Evolutionary conservation across 1,284 basidiomycete genomes (phyloP).

Genomic region (Boletellus dicymbophilus): DNA sequence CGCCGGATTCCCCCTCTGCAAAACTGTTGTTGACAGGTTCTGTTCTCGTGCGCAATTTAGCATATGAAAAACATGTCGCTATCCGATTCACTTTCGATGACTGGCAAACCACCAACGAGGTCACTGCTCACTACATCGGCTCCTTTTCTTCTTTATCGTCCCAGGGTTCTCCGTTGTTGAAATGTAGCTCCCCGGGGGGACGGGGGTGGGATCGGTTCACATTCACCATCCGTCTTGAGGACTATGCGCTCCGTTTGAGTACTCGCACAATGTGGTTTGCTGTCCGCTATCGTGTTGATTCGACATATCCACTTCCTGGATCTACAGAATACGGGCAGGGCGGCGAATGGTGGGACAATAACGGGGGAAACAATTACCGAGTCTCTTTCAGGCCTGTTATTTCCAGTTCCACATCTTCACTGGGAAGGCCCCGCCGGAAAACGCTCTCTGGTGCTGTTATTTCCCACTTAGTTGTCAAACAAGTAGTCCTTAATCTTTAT

Average conservation of each 20-base stretch:
- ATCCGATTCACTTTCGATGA: constrained; percentile 92
- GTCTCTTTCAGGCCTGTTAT: constrained; percentile 52
- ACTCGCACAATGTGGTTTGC: constrained; percentile 69
- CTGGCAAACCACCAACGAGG: constrained; percentile 93
- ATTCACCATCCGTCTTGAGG: constrained; percentile 73
- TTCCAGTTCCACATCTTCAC: neutral
- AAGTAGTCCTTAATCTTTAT: constrained; percentile 3
- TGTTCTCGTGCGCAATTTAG: constrained; percentile 80
- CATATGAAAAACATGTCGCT: constrained; percentile 87
- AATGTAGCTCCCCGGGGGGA: constrained; percentile 6
- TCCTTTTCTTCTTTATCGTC: constrained; percentile 49
- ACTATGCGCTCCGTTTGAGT: constrained; percentile 68
- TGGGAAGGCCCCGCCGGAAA: constrained; percentile 16
- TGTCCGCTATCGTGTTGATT: constrained; percentile 50
- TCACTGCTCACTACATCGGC: constrained; percentile 66
- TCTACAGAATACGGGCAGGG: constrained; percentile 44
- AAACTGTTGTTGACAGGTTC: constrained; percentile 55
- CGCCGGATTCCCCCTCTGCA: constrained; percentile 21
- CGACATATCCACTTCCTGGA: constrained; percentile 37
- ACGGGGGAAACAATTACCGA: constrained; percentile 76
- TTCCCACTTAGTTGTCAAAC: neutral
- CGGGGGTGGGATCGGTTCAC: constrained; percentile 57
- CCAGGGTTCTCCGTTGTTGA: constrained; percentile 32
- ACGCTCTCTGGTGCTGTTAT: constrained; percentile 20
- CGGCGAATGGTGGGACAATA: constrained; percentile 90